Base-by-base conservation (phyloP, 108 stramenopile genomes). In the Cyclostephanos invisitatus region DNA sequence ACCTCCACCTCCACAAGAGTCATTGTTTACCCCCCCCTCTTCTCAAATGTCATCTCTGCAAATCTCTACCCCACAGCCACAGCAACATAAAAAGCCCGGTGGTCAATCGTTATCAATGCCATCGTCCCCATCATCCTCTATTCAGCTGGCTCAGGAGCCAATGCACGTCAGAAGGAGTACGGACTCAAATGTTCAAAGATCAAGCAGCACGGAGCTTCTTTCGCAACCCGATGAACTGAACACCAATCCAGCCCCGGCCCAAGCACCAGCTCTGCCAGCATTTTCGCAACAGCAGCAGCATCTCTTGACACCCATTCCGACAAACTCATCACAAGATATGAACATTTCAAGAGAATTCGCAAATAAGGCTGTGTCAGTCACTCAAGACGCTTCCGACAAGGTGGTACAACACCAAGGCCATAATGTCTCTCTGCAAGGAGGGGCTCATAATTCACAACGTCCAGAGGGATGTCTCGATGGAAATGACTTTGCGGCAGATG, bases 401-500 rank as follows among this genome's bases (percentile, higher is more conserved):
- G 21, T 35, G 32, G 18, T 40, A 22, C 64, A 65, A 22, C 64
- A 65, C 47, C 25, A 21, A 20, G 12, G 29, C 5, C 40, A 24
- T 17, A 12, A 21, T 10, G 29, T 0, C 25, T 5, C 68, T 57
- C 20, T 58, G 3, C 49, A 10, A 44, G 2, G 40, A 29, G 27
- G 22, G 6, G 15, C 24, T 64, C 42, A 25, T 38, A 18, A 62
- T 29, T 61, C 56, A 17, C 65, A 73, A 29, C 58, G 61, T 22
- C 37, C 67, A 22, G 62, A 62, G 68, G 74, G 61, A 38, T 42
- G 42, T 27, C 61, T 38, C 21, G 50, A 58, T 22, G 67, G 63
- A 64, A 27, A 46, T 37, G 84, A 74, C 20, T 68, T 70, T 44
- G 82, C 81, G 15, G 79, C 74, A 25, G 86, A 86, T 35, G 67